Evolutionary conservation across 208 protist genomes (phyloP), one percentile per base, ranked within the genome.

Genomic region (Acanthamoeba castellanii): DNA sequence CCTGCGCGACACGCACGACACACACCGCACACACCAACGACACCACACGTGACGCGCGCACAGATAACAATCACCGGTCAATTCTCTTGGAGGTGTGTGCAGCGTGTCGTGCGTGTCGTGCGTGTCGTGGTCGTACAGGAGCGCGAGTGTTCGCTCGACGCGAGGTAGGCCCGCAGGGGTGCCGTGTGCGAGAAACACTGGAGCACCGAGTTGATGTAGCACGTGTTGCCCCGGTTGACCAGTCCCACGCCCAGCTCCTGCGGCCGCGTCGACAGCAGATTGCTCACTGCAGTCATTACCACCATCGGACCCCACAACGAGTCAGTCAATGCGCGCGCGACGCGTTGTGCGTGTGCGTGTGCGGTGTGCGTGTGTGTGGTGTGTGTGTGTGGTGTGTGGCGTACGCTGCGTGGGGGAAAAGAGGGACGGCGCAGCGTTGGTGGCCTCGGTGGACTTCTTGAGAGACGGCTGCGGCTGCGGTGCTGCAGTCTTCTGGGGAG

Each of bases 201-300:
- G 45, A 95, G 94, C 22, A 95, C 94, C 8, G 94, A 95, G 94
- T 93, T 95, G 82, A 95, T 94, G 78, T 72, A 95, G 89, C 94
- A 95, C 47, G 76, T 95, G 94, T 95, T 95, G 72, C 94, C 94
- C 4, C 64, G 55, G 47, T 95, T 95, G 20, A 59, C 22, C 64
- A 95, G n/a, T 8, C 94, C 94, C 18, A 78, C 68, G 37, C 94
- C 94, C 13, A 84, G 90, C 52, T 74, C 57, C 57, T 42, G 87
- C 22, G 57, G 57, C 61, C 87, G 16, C 0, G 14, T 6, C 30
- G 74, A 1, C 87, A 92, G 45, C 57, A 92, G 32, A 52, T 74
- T 74, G 87, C 87, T 76, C 87, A 92, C 87, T 92, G 30, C 20
- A n/a, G n/a, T n/a, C n/a, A n/a, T n/a, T n/a, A n/a, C n/a, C n/a